A percentile compares a stretch with the other conserved stretches of the same genome.
Conservation (phyloP, 2,329 filamentous ascomycete species). For the Ploettnerulaceae sp. region DNA sequence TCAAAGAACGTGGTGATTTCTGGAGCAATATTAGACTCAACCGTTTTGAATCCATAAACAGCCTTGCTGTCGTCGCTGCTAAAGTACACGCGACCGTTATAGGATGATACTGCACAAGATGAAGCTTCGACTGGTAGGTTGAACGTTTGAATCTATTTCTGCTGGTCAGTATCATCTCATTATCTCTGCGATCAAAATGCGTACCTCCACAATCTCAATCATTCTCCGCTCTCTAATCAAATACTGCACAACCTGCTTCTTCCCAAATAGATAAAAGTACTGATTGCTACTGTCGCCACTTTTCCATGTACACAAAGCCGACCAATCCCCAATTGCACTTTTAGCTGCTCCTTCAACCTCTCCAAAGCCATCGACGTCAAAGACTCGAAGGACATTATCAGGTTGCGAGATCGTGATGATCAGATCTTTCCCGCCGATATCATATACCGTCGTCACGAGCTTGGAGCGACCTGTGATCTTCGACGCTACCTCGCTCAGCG, state of each 20-base stretch:
- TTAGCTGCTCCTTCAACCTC: background rate
- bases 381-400: background rate
- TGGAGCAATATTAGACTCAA: background rate
- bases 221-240: background rate
- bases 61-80: background rate
- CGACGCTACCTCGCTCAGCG: background rate
- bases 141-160: constrained; percentile 1
- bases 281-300: background rate
- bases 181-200: background rate
- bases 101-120: constrained; percentile 1
- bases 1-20: constrained; percentile 1
- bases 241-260: constrained; percentile 5
- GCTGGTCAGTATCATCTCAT: background rate
- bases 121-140: constrained; percentile 3
- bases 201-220: constrained; percentile 1
- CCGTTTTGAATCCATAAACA: constrained; percentile 3
- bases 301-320: constrained; percentile 6
- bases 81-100: constrained; percentile 2
- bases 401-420: constrained; percentile 4
- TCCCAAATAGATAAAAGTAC: constrained; percentile 4
- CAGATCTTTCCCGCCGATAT: background rate
- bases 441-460: constrained; percentile 4
- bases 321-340: background rate
- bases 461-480: constrained; percentile 1
- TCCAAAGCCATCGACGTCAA: background rate